Base-by-base conservation (phyloP, 768 basidiomycete genomes). In the Grammothele lineata region DNA sequence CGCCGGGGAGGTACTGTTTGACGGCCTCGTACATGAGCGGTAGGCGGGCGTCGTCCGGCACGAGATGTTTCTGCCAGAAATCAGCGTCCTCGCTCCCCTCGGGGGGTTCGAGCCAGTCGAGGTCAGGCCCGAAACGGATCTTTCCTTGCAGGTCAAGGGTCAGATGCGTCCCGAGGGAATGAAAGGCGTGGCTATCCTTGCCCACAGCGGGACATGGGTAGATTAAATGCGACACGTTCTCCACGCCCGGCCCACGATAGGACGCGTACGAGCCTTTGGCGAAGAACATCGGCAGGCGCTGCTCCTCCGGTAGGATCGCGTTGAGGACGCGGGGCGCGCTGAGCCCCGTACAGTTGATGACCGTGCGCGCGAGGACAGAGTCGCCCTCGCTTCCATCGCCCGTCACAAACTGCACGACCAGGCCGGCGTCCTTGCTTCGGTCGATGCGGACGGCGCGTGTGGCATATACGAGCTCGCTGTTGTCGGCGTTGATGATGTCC, bases 391-490 rank as follows among this genome's bases (percentile, higher is more conserved):
- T 66, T 8, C 56, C 60, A 19, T 70, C 71, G 6, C 70, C 76
- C 9, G 86, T 85, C 21, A 81, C 72, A 5, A 78, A 77, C 65
- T 96, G 93, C 8, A 96, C 85, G 17, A 94, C 81, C 93, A 93
- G 97, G 2, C 94, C 92, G 39, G 74, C 74, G 56, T 18, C 60
- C 45, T 18, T 65, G 66, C 34, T 58, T 6, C 48, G 67, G 61
- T 99, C 96, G 5, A 99, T 74, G 24, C 96, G 80, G 15, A 95
- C 92, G 24, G 90, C 90, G 15, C 74, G 74, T 0, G 93, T 95
- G 4, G 82, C 81, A 57, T 82, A 85, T 1, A 84, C 87, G 9
- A 96, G 68, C 41, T 85, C 76, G 5, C 83, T 85, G 12, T 65
- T 72, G 32, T 82, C 85, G 2, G 82, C 77, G 5, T 91, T 83